Evolutionary conservation across 1,139 yeast genomes (phyloP), one percentile per base, ranked within the genome.

Genomic region (Ashbya aceris): DNA sequence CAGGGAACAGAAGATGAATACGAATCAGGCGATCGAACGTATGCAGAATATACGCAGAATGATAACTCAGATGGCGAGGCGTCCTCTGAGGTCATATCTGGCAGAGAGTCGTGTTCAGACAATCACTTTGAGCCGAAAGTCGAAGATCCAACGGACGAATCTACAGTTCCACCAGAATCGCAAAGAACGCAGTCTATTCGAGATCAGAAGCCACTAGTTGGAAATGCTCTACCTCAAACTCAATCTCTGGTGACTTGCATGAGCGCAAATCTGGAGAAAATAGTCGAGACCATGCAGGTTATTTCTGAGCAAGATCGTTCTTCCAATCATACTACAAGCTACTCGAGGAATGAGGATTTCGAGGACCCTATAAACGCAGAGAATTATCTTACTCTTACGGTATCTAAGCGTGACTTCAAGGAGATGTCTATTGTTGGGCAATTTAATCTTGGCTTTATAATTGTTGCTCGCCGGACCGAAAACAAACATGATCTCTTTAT

Each of bases 361-460:
- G 64, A 62, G 12, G 65, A 72, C 38, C 62, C 60, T n/a, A 68
- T 69, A 36, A 71, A 70, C 39, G 81, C 81, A 7, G 83, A 80
- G 47, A 67, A 67, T 9, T 69, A 68, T 40, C 56, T 79, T 33
- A 67, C 79, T 0, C 62, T 78, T 42, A 72, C 74, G 0, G 76
- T 84, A 1, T 67, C 73, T 4, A 83, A 83, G 53, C 50, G 65
- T 0, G 93, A 84, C 53, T 85, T 91, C 54, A 55, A 62, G 3
- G 58, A 69, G 7, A 89, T 91, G 97, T 62, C 71, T 38, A 63
- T 93, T 12, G 75, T 89, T 8, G 99, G 99, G 0, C 98, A 89
- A 61, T 91, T 91, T 65, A 91, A 91, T 56, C 64, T 83, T 26
- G 98, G 98, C 0, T 91, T 91, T 55, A 85, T 91, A 12, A 63